Evolutionary conservation across 495 filamentous ascomycete genomes (phyloP), one percentile per base, ranked within the genome.

Genomic region (Penicillium subrubescens): DNA sequence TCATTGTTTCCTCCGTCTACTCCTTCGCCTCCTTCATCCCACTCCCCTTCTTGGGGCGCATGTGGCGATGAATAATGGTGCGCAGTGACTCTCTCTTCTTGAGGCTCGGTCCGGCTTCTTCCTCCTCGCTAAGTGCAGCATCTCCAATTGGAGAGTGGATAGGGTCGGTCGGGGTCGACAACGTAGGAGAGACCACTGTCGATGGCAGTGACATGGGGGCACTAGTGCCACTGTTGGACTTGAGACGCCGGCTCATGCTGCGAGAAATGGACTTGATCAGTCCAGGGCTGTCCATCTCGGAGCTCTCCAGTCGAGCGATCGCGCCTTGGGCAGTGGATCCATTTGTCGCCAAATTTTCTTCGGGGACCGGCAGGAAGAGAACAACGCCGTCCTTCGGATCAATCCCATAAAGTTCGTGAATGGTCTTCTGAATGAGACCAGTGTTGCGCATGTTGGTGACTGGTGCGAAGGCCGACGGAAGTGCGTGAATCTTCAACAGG

Each of bases 371-470:
- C n/a, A 85, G 71, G 69, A 92, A 97, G 43, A 89, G 84, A 39
- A 97, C 72, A 19, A 92, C 77, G 0, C 93, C 92, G 33, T 90
- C 82, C 0, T 83, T 76, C 0, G 87, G 70, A 0, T 73, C 39
- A 14, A 96, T 91, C 2, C 86, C 85, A 8, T 96, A 77, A 5
- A 87, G 77, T 8, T 90, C 87, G 17, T 87, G 79, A 66, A 97
- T 79, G 69, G 87, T 89, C 3, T 78, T 77, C 66, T 92, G 88
- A 15, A 95, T 85, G 43, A 96, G 75, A n/a, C 79, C 82, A 4
- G 92, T 88, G 76, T 93, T 94, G 43, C 93, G 88, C 54, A 90
- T 91, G 75, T 97, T 97, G 41, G 87, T 92, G 4, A 89, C 84
- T 0, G 92, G 88, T 23, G 87, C 87, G 37, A 96, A 79, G 57